Percentiles rank a stretch among this genome's conserved stretches.
phyloP scores from a whole-genome alignment of 108 stramenopile species.

The Tribonema minus region DNA sequence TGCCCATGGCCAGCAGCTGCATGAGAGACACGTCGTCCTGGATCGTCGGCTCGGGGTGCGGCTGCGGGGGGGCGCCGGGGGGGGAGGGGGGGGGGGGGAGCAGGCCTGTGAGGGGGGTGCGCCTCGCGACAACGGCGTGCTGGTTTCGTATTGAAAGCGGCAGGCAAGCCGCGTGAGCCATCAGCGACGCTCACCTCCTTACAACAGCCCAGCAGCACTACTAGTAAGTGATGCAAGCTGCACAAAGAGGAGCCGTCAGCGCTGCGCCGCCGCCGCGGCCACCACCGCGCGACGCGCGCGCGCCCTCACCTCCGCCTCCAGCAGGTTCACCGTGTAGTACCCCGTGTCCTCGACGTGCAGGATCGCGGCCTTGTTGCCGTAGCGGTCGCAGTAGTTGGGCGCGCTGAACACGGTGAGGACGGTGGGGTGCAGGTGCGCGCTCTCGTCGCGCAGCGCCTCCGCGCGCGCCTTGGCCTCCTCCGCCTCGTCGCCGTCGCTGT shows the following conservation, averaged over 20 bases:
- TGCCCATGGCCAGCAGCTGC: slow-evolving; percentile 47
- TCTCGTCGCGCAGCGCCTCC: slow-evolving; percentile 9
- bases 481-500: slow-evolving; percentile 5
- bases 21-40: slow-evolving; percentile 27
- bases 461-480: slow-evolving; percentile 22
- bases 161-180: too few relatives aligned
- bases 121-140: not conserved
- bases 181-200: too few relatives aligned
- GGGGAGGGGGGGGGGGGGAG: not conserved
- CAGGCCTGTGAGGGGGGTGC: not conserved
- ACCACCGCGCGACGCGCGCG: too few relatives aligned
- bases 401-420: slow-evolving; percentile 60
- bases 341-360: slow-evolving; percentile 34
- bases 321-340: slow-evolving; percentile 43
- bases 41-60: slow-evolving; percentile 29
- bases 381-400: slow-evolving; percentile 63
- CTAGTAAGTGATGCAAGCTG: too few relatives aligned
- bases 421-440: slow-evolving; percentile 29
- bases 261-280: too few relatives aligned
- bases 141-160: too few relatives aligned
- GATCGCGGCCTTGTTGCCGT: slow-evolving; percentile 60
- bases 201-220: too few relatives aligned
- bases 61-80: slow-evolving; percentile 5
- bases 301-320: slow-evolving; percentile 11
- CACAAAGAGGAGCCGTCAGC: too few relatives aligned